Evolutionary conservation across 495 filamentous ascomycete species (phyloP).

Genomic region (Xylaria flabelliformis): DNA sequence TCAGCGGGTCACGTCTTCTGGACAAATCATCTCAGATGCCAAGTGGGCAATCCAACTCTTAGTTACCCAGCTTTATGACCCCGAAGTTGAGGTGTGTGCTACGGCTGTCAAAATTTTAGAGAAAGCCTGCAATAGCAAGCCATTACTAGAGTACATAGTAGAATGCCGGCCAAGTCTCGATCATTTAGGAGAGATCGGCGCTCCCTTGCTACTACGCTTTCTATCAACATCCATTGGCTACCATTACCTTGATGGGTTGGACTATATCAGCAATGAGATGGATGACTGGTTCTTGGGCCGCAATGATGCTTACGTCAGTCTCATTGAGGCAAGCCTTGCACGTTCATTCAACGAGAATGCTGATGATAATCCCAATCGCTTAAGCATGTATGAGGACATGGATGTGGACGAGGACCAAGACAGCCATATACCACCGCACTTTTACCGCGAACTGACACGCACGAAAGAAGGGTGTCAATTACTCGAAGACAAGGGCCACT

Average conservation of each 20-base stretch:
- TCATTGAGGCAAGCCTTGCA: slow-evolving; percentile 96
- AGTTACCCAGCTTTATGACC: slow-evolving; percentile 97
- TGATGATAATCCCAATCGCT: slow-evolving; percentile 57
- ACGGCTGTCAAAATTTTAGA: slow-evolving; percentile 95
- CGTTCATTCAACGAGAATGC: slow-evolving; percentile 78
- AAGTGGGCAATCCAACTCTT: slow-evolving; percentile 97
- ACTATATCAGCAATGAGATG: slow-evolving; percentile 99
- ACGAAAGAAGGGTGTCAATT: slow-evolving; percentile 92
- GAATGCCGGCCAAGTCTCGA: slow-evolving; percentile 95
- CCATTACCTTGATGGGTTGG: slow-evolving; percentile 93
- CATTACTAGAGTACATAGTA: slow-evolving; percentile 92
- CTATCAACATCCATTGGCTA: slow-evolving; percentile 95
- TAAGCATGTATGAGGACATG: slow-evolving; percentile 59
- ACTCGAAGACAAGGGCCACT: slow-evolving; percentile 90
- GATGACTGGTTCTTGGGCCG: slow-evolving; percentile 98
- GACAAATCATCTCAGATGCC: slow-evolving; percentile 56
- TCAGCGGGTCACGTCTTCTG: slow-evolving; percentile 45
- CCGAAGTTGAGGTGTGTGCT: slow-evolving; percentile 94
- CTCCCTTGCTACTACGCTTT: slow-evolving; percentile 90
- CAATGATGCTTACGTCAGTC: slow-evolving; percentile 90
- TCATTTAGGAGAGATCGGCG: slow-evolving; percentile 95
- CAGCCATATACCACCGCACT: slow-evolving; percentile 84
- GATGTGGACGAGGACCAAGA: slow-evolving; percentile 59
- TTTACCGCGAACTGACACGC: slow-evolving; percentile 92
- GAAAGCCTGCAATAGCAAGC: slow-evolving; percentile 91